These are phyloP conservation scores for Pouteria campechiana DNA, from an alignment of 179 eudicot species.

Conservation along the genomic window DNA sequence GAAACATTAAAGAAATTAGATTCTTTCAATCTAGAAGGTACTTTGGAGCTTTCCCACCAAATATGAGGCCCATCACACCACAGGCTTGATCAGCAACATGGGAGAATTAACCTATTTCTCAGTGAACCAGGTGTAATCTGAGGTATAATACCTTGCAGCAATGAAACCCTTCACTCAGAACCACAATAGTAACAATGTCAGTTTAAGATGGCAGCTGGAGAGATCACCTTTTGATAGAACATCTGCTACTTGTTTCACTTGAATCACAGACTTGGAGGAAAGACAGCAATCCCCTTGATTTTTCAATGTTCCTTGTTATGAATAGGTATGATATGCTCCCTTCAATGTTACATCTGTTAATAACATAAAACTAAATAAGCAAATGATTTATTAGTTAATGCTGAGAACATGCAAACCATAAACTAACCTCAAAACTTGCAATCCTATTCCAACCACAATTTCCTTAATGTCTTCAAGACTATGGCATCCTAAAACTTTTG, in stretches of 20 bases:
- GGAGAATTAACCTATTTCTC: too few species aligned
- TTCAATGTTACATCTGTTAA: too few species aligned
- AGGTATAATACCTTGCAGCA: too few species aligned
- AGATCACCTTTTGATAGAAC: slow-evolving; percentile 27
- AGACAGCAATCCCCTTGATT: slow-evolving; percentile 26
- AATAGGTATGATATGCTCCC: slow-evolving; percentile 20
- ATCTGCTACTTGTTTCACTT: slow-evolving; percentile 7
- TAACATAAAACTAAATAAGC: too few species aligned
- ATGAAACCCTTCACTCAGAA: not conserved
- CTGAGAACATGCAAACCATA: not conserved
- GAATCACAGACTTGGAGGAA: slow-evolving; percentile 24
- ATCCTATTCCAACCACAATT: slow-evolving; percentile 39
- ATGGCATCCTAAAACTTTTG: slow-evolving; percentile 23
- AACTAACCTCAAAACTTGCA: slow-evolving; percentile 39
- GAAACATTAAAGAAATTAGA: too few species aligned
- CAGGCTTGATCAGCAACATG: too few species aligned
- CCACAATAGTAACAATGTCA: not conserved
- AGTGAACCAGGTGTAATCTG: too few species aligned
- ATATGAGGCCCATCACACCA: too few species aligned
- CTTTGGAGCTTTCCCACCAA: too few species aligned
- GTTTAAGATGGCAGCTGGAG: not conserved
- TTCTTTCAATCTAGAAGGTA: too few species aligned
- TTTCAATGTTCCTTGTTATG: slow-evolving; percentile 25
- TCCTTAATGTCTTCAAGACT: slow-evolving; percentile 29
- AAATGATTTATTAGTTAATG: too few species aligned